These are phyloP conservation scores for Potentilla sterilis DNA, from an alignment of 306 rosid genomes.

Conservation along the genomic window DNA sequence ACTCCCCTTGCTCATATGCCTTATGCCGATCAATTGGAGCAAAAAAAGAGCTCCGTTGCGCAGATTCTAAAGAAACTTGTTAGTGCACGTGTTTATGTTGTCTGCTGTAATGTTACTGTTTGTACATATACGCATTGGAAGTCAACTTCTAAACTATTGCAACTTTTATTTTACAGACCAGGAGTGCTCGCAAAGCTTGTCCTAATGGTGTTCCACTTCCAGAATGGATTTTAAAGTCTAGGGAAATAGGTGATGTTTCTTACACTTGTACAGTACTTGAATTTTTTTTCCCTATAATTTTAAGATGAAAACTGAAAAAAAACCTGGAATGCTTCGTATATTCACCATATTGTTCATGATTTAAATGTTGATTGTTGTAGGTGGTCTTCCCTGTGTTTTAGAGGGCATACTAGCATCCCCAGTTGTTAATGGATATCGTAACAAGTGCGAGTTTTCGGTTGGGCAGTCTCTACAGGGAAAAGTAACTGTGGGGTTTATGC, in stretches of 20 bases:
- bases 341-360: constrained; percentile 18
- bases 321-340: background rate
- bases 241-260: constrained; percentile 64
- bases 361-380: constrained; percentile 36
- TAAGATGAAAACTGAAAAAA: background rate
- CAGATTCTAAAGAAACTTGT: constrained; percentile 85
- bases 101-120: background rate
- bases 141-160: constrained; percentile 14
- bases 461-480: constrained; percentile 80
- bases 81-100: constrained; percentile 36
- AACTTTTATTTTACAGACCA: constrained; percentile 50
- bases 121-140: constrained; percentile 1
- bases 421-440: constrained; percentile 81
- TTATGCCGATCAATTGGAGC: constrained; percentile 83
- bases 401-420: constrained; percentile 89
- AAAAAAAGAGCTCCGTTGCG: constrained; percentile 63
- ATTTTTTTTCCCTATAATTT: constrained; percentile 4
- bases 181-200: constrained; percentile 91
- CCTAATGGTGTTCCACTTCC: constrained; percentile 74
- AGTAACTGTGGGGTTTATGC: constrained; percentile 88
- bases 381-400: constrained; percentile 88
- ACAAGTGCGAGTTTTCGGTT: constrained; percentile 93
- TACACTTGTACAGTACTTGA: background rate
- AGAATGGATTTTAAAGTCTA: constrained; percentile 83
- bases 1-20: constrained; percentile 89